Conservation (phyloP, 1,284 basidiomycete genomes). For the Cryptococcus sp. region DNA sequence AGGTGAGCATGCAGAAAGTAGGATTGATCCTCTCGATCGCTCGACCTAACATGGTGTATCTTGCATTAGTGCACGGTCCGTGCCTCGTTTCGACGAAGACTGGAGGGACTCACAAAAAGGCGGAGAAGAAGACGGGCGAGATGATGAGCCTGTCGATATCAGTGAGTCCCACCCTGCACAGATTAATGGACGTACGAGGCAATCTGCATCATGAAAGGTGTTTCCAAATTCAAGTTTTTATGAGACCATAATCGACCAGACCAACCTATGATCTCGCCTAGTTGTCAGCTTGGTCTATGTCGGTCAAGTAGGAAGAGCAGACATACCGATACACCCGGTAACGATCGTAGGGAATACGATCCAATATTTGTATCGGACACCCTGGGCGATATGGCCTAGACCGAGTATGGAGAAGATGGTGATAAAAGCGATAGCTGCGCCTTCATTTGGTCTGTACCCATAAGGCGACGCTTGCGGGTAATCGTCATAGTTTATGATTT, state of each 20-base stretch:
- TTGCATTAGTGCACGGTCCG: slow-evolving; percentile 9
- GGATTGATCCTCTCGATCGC: slow-evolving; percentile 41
- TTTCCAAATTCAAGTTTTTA: slow-evolving; percentile 20
- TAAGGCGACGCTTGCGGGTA: slow-evolving; percentile 19
- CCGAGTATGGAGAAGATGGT: slow-evolving; percentile 25
- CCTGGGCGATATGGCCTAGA: slow-evolving; percentile 53
- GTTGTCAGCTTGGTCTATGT: background rate
- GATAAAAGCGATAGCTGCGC: slow-evolving; percentile 20
- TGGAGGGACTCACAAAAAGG: slow-evolving; percentile 5
- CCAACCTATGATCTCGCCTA: slow-evolving; percentile 51
- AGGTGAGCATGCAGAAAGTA: slow-evolving; percentile 37
- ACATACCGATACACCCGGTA: slow-evolving; percentile 34
- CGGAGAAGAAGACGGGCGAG: slow-evolving; percentile 46
- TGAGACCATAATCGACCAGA: slow-evolving; percentile 30
- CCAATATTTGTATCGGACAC: slow-evolving; percentile 50
- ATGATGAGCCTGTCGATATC: slow-evolving; percentile 31
- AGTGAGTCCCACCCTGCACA: background rate
- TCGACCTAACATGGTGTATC: slow-evolving; percentile 43
- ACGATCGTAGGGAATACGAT: slow-evolving; percentile 56
- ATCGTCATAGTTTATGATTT: background rate
- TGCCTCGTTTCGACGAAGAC: background rate
- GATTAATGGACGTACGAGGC: slow-evolving; percentile 21
- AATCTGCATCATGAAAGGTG: slow-evolving; percentile 52
- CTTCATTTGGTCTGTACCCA: slow-evolving; percentile 27
- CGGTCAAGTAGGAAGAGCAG: background rate